These are phyloP conservation scores for Hypoxylon cercidicola DNA, from an alignment of 495 filamentous ascomycete genomes.

Conservation along the genomic window DNA sequence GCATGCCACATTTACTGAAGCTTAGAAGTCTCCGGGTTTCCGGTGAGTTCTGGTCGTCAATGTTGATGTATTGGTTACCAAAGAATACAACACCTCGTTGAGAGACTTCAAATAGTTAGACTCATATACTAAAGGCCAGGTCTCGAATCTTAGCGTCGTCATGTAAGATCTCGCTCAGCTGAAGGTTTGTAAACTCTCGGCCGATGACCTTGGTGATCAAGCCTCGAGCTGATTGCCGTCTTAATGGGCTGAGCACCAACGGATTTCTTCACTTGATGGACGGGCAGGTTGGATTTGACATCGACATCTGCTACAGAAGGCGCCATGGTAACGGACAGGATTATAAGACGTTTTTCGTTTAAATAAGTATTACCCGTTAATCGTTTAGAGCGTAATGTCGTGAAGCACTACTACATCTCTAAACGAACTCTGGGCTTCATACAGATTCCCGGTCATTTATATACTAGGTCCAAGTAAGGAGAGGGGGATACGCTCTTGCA, in stretches of 20 bases:
- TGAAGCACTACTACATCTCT: neutral
- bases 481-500: too few species aligned
- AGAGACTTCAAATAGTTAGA: conserved; percentile 65
- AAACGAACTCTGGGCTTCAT: too few species aligned
- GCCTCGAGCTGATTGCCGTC: conserved; percentile 79
- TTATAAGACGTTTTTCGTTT: neutral
- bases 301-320: conserved; percentile 50
- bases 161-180: conserved; percentile 71
- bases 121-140: too few species aligned
- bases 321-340: conserved; percentile 39
- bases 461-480: too few species aligned
- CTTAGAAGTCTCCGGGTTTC: conserved; percentile 69
- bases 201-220: conserved; percentile 78
- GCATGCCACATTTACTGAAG: conserved; percentile 63
- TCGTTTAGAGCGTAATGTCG: neutral
- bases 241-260: conserved; percentile 71
- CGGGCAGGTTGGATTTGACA: conserved; percentile 50
- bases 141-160: conserved; percentile 74
- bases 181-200: conserved; percentile 69
- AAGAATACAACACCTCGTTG: conserved; percentile 80
- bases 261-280: conserved; percentile 50
- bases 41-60: conserved; percentile 73
- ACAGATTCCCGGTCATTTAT: conserved; percentile 16
- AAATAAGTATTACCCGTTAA: neutral
- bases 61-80: conserved; percentile 71